These are phyloP conservation scores for Tetratostichococcus sp. DNA, from an alignment of 139 green algal species.

Conservation along the genomic window DNA sequence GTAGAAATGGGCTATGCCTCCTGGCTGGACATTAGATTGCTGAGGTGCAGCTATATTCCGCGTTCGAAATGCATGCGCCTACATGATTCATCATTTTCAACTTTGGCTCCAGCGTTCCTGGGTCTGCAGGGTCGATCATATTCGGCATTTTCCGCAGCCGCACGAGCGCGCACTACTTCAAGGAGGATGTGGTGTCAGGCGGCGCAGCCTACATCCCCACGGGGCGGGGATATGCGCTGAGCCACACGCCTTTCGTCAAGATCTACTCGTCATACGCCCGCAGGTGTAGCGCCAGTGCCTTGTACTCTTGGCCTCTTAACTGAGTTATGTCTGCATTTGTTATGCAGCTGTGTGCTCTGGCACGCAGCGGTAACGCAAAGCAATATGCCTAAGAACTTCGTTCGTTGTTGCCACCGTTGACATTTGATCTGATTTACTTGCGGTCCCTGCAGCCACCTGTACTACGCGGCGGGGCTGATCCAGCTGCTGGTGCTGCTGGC, in stretches of 20 bases:
- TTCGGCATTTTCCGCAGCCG: conserved; percentile 73
- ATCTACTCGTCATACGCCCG: conserved; percentile 7
- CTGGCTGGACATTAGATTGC: too few relatives aligned
- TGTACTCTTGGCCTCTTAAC: too few relatives aligned
- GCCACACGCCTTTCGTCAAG: conserved; percentile 62
- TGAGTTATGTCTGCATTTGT: too few relatives aligned
- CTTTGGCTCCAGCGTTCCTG: conserved; percentile 21
- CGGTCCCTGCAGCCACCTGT: conserved; percentile 56
- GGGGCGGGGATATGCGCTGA: conserved; percentile 75
- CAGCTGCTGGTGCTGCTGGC: conserved; percentile 52
- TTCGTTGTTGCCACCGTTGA: not conserved
- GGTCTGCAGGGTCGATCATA: conserved; percentile 41
- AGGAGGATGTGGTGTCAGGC: conserved; percentile 56
- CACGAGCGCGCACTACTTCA: conserved; percentile 58
- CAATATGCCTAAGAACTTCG: too few relatives aligned
- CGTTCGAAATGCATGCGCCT: too few relatives aligned
- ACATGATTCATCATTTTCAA: too few relatives aligned
- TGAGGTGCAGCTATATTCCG: too few relatives aligned
- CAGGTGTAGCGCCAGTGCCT: not conserved
- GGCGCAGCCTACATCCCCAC: conserved; percentile 78
- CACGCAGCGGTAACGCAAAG: too few relatives aligned
- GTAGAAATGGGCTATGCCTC: too few relatives aligned
- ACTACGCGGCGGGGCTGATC: conserved; percentile 60
- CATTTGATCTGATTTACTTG: not conserved
- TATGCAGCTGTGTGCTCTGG: too few relatives aligned